Conservation (phyloP, 495 filamentous ascomycete genomes). For the Lophiostoma macrostomum region DNA sequence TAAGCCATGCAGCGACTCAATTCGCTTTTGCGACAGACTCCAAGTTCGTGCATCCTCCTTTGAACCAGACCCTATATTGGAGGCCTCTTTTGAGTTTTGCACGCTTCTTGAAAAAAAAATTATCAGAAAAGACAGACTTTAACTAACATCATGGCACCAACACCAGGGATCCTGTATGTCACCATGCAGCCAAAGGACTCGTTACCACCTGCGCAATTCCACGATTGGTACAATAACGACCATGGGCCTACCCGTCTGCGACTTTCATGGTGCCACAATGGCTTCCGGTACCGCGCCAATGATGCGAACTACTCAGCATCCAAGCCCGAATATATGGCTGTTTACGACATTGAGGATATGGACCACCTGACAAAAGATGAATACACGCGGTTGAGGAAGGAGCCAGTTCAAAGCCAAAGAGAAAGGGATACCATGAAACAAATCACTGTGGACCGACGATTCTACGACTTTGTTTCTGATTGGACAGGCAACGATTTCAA, state of each 20-base stretch:
- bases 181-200: constrained; percentile 69
- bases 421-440: constrained; percentile 74
- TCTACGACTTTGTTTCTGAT: constrained; percentile 61
- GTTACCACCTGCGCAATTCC: constrained; percentile 66
- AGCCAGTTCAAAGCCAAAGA: constrained; percentile 63
- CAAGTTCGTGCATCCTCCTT: too few relatives aligned
- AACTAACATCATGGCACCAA: constrained; percentile 30
- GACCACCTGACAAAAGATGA: constrained; percentile 59
- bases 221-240: constrained; percentile 90
- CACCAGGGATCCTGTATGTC: constrained; percentile 68
- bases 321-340: constrained; percentile 67
- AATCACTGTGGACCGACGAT: constrained; percentile 65
- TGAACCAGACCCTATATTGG: too few relatives aligned
- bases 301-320: neutral
- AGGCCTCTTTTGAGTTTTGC: neutral
- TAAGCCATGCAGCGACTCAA: neutral
- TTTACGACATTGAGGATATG: constrained; percentile 78
- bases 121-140: too few relatives aligned
- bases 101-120: neutral
- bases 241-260: constrained; percentile 76
- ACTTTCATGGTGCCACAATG: constrained; percentile 68
- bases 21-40: too few relatives aligned
- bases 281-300: constrained; percentile 69
- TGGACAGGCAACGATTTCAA: constrained; percentile 53
- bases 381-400: constrained; percentile 64